Evolutionary conservation across 805 yeast species (phyloP), one percentile per base, ranked within the genome.

Genomic region (Yamadazyma kitorensis): DNA sequence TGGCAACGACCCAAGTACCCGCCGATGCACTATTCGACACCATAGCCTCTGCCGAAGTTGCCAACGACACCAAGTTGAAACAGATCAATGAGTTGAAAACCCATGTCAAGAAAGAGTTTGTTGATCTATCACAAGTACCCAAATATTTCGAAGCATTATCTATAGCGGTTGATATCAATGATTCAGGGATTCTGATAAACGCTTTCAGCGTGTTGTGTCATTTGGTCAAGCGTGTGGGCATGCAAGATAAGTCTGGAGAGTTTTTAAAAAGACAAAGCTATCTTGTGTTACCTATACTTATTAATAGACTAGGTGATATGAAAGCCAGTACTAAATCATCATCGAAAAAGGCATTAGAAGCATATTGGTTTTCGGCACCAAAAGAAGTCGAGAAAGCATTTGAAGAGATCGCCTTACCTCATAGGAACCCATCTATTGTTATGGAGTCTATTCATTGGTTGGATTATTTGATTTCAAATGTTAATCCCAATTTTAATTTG

Each of bases 181-280:
- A 65, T 30, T 34, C 55, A 21, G 52, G 64, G 8, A 61, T 76
- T 13, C 64, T 65, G 39, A 40, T 64, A 1, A 35, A 55, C 15
- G 65, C 76, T 2, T 76, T 78, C 46, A 68, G 76, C 18, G 67
- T 76, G 0, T 49, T 76, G 4, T 75, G 79, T 31, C 82, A 78
- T 46, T 52, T 78, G 33, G 69, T 78, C 19, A 78, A 76, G 38
- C 56, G 84, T 14, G 73, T 78, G 5, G 70, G 77, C 29, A 72
- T 76, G 54, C 84, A 78, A 53, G 81, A 77, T 43, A 55, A 64
- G 2, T 48, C 53, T 7, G 64, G 64, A 2, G 17, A 34, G 10
- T 60, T 70, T 0, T 56, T 78, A 27, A 59, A 58, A 39, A 51
- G 56, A 2, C 70, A 71, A 24, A 62, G 72, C 24, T 62, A 59